Conservation (phyloP, 192 early-diverging fungal species). For the Coemansia sp. region DNA sequence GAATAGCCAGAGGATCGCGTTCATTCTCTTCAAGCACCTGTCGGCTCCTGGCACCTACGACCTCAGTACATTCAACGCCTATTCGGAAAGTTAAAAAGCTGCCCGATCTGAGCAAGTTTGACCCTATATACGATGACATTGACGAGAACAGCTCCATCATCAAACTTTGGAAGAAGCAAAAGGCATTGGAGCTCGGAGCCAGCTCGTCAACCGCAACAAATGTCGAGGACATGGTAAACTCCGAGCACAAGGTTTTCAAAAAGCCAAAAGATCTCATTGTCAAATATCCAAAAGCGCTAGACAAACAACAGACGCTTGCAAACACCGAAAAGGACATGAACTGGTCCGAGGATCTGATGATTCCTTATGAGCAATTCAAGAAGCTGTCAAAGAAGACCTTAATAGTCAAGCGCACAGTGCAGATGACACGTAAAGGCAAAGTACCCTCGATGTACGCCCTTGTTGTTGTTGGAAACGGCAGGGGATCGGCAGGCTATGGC, state of each 20-base stretch:
- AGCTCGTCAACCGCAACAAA: conserved; percentile 8
- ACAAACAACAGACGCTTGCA: background rate
- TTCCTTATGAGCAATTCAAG: conserved; percentile 58
- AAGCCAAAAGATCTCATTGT: conserved; percentile 10
- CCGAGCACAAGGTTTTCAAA: conserved; percentile 38
- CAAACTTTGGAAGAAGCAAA: conserved; percentile 49
- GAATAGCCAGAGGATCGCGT: background rate
- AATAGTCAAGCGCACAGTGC: conserved; percentile 72
- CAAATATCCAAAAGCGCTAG: conserved; percentile 18
- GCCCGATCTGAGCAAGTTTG: conserved; percentile 34
- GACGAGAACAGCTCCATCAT: conserved; percentile 46
- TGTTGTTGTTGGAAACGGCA: conserved; percentile 94
- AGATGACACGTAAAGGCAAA: conserved; percentile 80
- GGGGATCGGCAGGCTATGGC: conserved; percentile 90
- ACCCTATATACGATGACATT: conserved; percentile 48
- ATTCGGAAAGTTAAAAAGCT: conserved; percentile 5
- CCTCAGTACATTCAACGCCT: background rate
- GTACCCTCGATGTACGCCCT: conserved; percentile 81
- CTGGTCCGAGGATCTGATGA: conserved; percentile 54
- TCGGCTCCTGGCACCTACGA: background rate
- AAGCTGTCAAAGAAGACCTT: conserved; percentile 69
- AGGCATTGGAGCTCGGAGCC: conserved; percentile 32
- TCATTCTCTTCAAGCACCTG: background rate
- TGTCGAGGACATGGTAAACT: conserved; percentile 18
- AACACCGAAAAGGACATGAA: conserved; percentile 30